phyloP scores from a whole-genome alignment of 495 filamentous ascomycete genomes.

The Hypoxylon fragiforme region DNA sequence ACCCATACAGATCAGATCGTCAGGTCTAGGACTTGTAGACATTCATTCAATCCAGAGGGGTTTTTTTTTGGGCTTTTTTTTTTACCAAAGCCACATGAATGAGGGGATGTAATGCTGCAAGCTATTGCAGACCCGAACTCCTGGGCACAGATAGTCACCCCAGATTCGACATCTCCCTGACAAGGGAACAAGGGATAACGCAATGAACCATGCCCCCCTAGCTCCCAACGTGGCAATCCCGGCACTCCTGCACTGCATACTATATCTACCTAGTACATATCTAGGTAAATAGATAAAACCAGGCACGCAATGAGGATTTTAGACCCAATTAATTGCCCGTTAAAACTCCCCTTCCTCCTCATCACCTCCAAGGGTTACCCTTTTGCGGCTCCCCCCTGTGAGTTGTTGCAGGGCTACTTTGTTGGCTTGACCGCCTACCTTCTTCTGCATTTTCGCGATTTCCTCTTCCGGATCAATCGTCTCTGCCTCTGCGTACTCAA shows the following conservation, averaged over 20 bases:
- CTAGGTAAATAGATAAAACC: no score
- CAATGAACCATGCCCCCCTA: slow-evolving; percentile 35
- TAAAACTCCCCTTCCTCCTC: slow-evolving; percentile 64
- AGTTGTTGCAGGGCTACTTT: slow-evolving; percentile 87
- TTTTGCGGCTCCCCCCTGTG: slow-evolving; percentile 78
- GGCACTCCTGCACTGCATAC: slow-evolving; percentile 30
- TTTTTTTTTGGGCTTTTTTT: no score
- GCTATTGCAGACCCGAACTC: slow-evolving; percentile 27
- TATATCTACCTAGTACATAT: no score
- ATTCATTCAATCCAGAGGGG: slow-evolving; percentile 31
- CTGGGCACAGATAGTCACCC: slow-evolving; percentile 27
- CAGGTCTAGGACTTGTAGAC: slow-evolving; percentile 30
- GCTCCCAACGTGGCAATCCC: slow-evolving; percentile 37
- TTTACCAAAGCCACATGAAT: slow-evolving; percentile 17
- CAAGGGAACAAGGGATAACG: slow-evolving; percentile 41
- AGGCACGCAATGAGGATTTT: slow-evolving; percentile 28
- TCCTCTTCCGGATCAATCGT: slow-evolving; percentile 90
- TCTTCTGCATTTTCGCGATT: slow-evolving; percentile 94
- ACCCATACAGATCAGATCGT: slow-evolving; percentile 33
- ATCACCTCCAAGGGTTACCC: slow-evolving; percentile 78
- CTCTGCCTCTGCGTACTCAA: slow-evolving; percentile 87
- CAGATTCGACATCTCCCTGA: slow-evolving; percentile 31
- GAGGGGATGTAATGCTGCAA: slow-evolving; percentile 28
- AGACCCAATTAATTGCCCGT: slow-evolving; percentile 33
- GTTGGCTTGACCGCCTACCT: slow-evolving; percentile 82